Evolutionary conservation across 2,329 filamentous ascomycete species (phyloP), one percentile per base, ranked within the genome.

Genomic region (Pseudogymnoascus sp.): DNA sequence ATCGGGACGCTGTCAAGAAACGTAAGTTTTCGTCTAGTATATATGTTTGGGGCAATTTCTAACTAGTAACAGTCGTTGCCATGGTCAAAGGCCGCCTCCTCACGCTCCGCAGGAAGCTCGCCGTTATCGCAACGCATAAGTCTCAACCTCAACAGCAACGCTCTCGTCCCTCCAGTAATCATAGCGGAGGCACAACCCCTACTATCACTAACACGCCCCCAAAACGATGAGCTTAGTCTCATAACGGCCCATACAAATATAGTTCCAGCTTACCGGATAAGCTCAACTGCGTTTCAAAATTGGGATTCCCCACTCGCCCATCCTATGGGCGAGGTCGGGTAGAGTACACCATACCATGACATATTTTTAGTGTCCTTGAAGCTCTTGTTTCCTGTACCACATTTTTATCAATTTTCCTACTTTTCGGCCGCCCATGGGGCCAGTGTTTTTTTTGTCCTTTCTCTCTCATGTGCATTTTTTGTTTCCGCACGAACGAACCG

Each of bases 1-100:
- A 93, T 74, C 84, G 89, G 71, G 83, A 88, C 70, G 84, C 87
- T 62, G 86, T 93, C 62, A 79, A 87, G 69, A 90, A 87, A 74
- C 85, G 89, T 92, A 80, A 78, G 84, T 78, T 62, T 21, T 11
- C 11, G 1, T 21, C 28, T 17, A 28, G 7, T 17, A 40, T 60
- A n/a, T 42, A 19, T 10, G 38, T 59, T 23, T 13, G 47, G 11
- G 23, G 42, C 69, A 75, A 67, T 78, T 68, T 63, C 68, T 76
- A 70, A 76, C 69, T 26, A 21, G 17, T 11, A 11, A 3, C 50
- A 86, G 85, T 87, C 79, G 84, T 87, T 64, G 76, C 80, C 63
- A 87, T 87, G 84, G 83, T 87, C 67, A 80, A 77, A 23, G 75
- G 76, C n/a, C 80, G 85, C 64, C 78, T 87, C 3, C 71, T 75